Conservation (phyloP, 768 basidiomycete species). For the Xerocomellus dryophilus region DNA sequence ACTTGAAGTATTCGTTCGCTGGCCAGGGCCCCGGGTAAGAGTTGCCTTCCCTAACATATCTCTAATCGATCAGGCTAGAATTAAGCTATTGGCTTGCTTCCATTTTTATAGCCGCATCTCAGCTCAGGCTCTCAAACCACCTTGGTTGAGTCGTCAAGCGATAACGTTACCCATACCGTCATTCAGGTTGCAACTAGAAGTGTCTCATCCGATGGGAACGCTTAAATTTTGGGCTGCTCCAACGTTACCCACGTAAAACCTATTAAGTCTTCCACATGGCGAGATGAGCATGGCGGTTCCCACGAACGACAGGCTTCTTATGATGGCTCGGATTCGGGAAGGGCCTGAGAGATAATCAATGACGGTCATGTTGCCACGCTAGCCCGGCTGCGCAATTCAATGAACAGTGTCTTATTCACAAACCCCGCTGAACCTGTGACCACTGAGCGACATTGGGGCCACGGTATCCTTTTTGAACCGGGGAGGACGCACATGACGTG, state of each 20-base stretch:
- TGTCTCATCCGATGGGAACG: not conserved
- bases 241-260: constrained; percentile 15
- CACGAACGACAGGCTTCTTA: constrained; percentile 10
- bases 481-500: not conserved
- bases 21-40: too few relatives aligned
- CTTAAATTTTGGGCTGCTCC: constrained; percentile 16
- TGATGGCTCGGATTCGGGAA: constrained; percentile 1
- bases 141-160: not conserved
- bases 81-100: too few relatives aligned
- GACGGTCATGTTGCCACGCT: constrained; percentile 12
- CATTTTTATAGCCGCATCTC: not conserved
- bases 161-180: not conserved
- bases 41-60: too few relatives aligned
- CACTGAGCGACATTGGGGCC: constrained; percentile 4
- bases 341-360: constrained; percentile 11
- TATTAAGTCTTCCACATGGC: not conserved
- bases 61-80: too few relatives aligned
- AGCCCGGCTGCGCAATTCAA: constrained; percentile 4
- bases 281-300: constrained; percentile 2
- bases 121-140: not conserved
- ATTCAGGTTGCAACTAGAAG: too few relatives aligned
- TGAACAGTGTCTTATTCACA: constrained; percentile 6
- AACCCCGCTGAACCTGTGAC: constrained; percentile 16
- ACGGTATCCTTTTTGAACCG: constrained; percentile 6
- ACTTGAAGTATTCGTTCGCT: too few relatives aligned